Conservation (phyloP, 805 yeast species). For the Nakazawaea holstii region DNA sequence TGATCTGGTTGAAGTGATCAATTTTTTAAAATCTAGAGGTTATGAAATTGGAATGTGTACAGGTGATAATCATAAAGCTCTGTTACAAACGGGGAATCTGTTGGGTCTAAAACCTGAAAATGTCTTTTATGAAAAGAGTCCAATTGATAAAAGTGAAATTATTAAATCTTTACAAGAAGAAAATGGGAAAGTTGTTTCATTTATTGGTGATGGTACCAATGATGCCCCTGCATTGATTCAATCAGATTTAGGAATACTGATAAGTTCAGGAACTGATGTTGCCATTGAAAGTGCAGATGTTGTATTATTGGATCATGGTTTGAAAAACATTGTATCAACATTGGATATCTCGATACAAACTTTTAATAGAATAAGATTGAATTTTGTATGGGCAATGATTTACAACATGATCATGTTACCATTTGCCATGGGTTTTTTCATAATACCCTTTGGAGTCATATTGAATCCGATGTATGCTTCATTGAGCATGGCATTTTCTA, state of each 20-base stretch:
- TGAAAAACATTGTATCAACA: constrained; percentile 34
- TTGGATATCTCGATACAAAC: constrained; percentile 67
- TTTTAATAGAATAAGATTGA: constrained; percentile 67
- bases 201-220: constrained; percentile 97
- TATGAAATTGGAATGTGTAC: constrained; percentile 79
- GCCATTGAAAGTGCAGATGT: constrained; percentile 97
- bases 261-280: constrained; percentile 90
- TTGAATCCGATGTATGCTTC: constrained; percentile 89
- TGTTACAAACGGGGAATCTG: constrained; percentile 55
- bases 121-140: constrained; percentile 72
- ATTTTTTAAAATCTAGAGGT: constrained; percentile 44
- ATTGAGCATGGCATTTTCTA: constrained; percentile 88
- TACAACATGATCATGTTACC: constrained; percentile 87
- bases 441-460: constrained; percentile 66
- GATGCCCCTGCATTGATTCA: constrained; percentile 95
- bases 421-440: constrained; percentile 87
- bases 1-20: constrained; percentile 58
- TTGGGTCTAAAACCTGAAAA: constrained; percentile 62
- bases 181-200: constrained; percentile 51
- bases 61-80: constrained; percentile 72
- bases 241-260: constrained; percentile 86
- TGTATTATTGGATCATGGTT: constrained; percentile 46
- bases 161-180: constrained; percentile 49
- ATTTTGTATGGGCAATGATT: constrained; percentile 81
- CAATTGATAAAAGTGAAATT: constrained; percentile 68